phyloP scores from a whole-genome alignment of 139 green algal genomes.

The Nannochloris sp. region DNA sequence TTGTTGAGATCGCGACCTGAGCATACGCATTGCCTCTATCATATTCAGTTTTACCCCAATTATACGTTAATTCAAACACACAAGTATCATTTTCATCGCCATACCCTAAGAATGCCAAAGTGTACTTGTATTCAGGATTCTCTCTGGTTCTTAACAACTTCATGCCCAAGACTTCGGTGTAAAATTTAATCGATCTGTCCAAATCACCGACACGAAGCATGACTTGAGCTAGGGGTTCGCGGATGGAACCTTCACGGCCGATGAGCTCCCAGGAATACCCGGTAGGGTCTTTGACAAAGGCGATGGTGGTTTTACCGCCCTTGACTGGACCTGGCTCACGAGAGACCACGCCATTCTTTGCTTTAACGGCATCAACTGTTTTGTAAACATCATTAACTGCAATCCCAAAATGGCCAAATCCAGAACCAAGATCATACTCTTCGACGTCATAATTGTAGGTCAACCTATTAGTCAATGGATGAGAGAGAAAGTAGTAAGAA shows the following conservation, averaged over 20 bases:
- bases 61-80: conserved; percentile 92
- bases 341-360: conserved; percentile 52
- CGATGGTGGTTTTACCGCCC: conserved; percentile 77
- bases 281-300: conserved; percentile 84
- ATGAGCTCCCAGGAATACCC: conserved; percentile 89
- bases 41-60: conserved; percentile 65
- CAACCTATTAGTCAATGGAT: no score
- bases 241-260: conserved; percentile 37
- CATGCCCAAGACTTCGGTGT: conserved; percentile 72
- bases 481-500: no score
- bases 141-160: conserved; percentile 60
- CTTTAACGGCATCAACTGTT: conserved; percentile 22
- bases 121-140: conserved; percentile 77
- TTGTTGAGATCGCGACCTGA: conserved; percentile 56
- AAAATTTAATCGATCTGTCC: conserved; percentile 74
- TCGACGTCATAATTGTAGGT: conserved; percentile 75
- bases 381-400: conserved; percentile 66
- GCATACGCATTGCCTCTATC: conserved; percentile 74
- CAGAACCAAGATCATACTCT: conserved; percentile 73
- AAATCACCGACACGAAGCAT: conserved; percentile 87
- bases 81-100: conserved; percentile 58
- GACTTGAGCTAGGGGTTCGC: conserved; percentile 78
- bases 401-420: conserved; percentile 90
- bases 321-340: conserved; percentile 85
- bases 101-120: conserved; percentile 56